Conservation (phyloP, 768 basidiomycete species). For the Boletus reticulatus region DNA sequence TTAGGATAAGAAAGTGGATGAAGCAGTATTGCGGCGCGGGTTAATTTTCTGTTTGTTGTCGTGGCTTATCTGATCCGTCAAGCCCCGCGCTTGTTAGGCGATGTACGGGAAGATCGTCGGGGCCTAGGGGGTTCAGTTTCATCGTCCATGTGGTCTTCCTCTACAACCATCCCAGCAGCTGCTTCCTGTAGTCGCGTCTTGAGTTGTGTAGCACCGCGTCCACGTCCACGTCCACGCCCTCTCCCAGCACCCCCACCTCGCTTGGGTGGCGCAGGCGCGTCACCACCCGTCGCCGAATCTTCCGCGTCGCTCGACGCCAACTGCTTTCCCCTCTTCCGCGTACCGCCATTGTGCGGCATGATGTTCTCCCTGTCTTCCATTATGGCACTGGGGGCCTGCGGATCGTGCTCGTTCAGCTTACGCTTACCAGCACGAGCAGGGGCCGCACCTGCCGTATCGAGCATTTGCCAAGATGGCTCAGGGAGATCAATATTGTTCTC, state of each 20-base stretch:
- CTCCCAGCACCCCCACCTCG: constrained; percentile 16
- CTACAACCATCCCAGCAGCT: constrained; percentile 26
- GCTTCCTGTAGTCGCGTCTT: constrained; percentile 25
- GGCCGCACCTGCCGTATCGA: constrained; percentile 28
- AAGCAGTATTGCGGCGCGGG: not conserved
- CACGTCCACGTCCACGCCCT: constrained; percentile 12
- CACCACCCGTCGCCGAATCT: constrained; percentile 13
- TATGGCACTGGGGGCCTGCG: constrained; percentile 27
- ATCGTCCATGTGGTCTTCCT: constrained; percentile 29
- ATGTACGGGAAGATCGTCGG: constrained; percentile 35
- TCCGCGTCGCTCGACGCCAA: constrained; percentile 13
- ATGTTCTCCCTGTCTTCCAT: constrained; percentile 17
- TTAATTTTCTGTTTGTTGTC: not conserved
- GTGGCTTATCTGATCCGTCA: not conserved
- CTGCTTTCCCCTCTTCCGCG: constrained; percentile 27
- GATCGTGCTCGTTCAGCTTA: constrained; percentile 31
- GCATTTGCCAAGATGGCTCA: constrained; percentile 60
- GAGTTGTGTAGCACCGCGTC: constrained; percentile 13
- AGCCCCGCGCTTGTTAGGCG: constrained; percentile 31
- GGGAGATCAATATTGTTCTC: constrained; percentile 40
- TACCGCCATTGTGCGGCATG: constrained; percentile 3
- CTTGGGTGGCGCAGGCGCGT: constrained; percentile 8
- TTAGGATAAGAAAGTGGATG: not conserved
- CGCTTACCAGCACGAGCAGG: constrained; percentile 36
- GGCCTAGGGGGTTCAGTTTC: constrained; percentile 23